Percentiles rank a stretch among this genome's conserved stretches.
phyloP scores from a whole-genome alignment of 768 basidiomycete genomes.

The Mrakia gelida region DNA sequence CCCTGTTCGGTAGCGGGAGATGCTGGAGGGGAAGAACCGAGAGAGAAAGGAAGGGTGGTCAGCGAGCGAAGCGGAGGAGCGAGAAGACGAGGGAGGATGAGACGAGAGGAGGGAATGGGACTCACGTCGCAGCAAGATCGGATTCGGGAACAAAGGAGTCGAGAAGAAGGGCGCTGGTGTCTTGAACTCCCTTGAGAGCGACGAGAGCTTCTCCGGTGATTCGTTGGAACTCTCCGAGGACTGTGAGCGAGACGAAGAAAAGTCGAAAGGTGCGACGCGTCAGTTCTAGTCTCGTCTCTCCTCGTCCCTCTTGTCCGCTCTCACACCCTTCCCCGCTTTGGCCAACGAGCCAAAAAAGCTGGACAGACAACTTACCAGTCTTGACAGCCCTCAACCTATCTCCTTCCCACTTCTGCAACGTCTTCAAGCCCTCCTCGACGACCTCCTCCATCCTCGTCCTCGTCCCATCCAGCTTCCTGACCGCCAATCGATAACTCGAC shows the following conservation, averaged over 20 bases:
- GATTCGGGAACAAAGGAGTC: constrained; percentile 28
- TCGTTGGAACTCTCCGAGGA: constrained; percentile 29
- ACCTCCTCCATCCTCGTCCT: constrained; percentile 31
- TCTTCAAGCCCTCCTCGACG: constrained; percentile 21
- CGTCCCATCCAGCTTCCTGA: constrained; percentile 24
- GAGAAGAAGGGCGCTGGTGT: constrained; percentile 24
- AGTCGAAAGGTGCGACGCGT: neutral
- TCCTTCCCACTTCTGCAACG: constrained; percentile 29
- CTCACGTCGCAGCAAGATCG: constrained; percentile 24
- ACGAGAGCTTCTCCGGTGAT: neutral
- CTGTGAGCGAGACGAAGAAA: neutral
- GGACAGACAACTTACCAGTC: neutral
- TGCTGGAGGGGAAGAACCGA: neutral
- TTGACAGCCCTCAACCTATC: constrained; percentile 29
- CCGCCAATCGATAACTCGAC: constrained; percentile 17
- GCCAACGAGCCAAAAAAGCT: neutral
- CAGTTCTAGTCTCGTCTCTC: neutral
- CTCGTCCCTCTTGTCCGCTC: neutral
- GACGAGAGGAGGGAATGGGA: neutral
- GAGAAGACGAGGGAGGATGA: too few species aligned
- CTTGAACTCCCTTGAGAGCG: constrained; percentile 12
- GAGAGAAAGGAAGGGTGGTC: neutral
- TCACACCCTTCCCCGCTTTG: too few species aligned
- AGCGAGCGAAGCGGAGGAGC: neutral
- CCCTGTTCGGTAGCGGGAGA: constrained; percentile 28